Conservation (phyloP, 2,329 filamentous ascomycete species). For the Colletotrichum tabaci region DNA sequence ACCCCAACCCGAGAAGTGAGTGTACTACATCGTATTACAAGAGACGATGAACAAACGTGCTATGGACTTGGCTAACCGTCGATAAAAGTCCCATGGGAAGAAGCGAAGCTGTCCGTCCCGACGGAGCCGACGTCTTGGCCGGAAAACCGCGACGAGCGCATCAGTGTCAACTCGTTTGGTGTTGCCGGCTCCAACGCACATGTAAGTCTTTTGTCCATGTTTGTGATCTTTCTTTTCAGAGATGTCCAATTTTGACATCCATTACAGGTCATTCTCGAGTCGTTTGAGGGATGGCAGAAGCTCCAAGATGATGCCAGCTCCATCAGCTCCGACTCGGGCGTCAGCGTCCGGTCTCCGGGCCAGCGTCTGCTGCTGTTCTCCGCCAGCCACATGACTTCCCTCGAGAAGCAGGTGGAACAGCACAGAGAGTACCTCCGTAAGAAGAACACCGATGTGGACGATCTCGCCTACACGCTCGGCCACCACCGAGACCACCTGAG, state of each 20-base stretch:
- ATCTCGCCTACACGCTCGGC: slow-evolving; percentile 51
- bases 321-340: slow-evolving; percentile 30
- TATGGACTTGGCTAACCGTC: too few relatives aligned
- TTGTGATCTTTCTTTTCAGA: neutral
- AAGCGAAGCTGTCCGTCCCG: slow-evolving; percentile 47
- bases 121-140: slow-evolving; percentile 48
- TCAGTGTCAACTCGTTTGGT: slow-evolving; percentile 56
- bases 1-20: slow-evolving; percentile 39
- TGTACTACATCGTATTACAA: neutral
- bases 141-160: slow-evolving; percentile 44
- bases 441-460: slow-evolving; percentile 38
- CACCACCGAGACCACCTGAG: slow-evolving; percentile 48
- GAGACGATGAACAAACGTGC: too few relatives aligned
- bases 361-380: slow-evolving; percentile 35
- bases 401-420: slow-evolving; percentile 29
- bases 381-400: slow-evolving; percentile 10
- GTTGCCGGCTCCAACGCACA: slow-evolving; percentile 48
- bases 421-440: slow-evolving; percentile 45
- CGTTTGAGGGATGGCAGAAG: slow-evolving; percentile 28
- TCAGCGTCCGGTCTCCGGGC: slow-evolving; percentile 12
- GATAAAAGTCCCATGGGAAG: slow-evolving; percentile 33
- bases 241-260: fast-evolving
- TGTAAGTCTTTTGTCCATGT: neutral
- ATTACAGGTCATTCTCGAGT: slow-evolving; percentile 32
- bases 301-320: slow-evolving; percentile 30